Evolutionary conservation across 495 filamentous ascomycete species (phyloP).

Genomic region (Evansstolkia leycettana): DNA sequence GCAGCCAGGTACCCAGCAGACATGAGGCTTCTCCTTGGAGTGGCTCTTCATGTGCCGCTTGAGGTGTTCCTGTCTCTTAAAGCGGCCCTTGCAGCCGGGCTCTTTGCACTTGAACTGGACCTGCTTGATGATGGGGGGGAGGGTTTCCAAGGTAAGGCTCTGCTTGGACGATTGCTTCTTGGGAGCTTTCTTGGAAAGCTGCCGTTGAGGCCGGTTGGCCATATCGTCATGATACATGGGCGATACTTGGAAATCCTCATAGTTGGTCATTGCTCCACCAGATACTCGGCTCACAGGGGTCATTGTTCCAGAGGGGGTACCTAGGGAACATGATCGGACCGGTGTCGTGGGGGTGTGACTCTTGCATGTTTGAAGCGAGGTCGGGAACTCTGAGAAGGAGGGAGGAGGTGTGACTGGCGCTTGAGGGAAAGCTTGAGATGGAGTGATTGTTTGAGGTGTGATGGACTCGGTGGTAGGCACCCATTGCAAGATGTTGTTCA

Average conservation of each 20-base stretch:
- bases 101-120: slow-evolving; percentile 38
- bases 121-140: slow-evolving; percentile 29
- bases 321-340: slow-evolving; percentile 27
- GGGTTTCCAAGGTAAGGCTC: slow-evolving; percentile 27
- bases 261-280: slow-evolving; percentile 20
- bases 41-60: slow-evolving; percentile 52
- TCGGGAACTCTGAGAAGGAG: slow-evolving; percentile 30
- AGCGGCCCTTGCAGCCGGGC: slow-evolving; percentile 34
- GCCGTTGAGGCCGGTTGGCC: slow-evolving; percentile 21
- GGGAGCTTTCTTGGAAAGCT: slow-evolving; percentile 21
- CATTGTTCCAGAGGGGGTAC: slow-evolving; percentile 24
- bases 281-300: slow-evolving; percentile 30
- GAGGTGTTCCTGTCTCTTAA: slow-evolving; percentile 52
- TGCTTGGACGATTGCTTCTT: slow-evolving; percentile 29
- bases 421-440: slow-evolving; percentile 19
- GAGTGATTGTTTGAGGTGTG: slow-evolving; percentile 28
- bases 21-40: slow-evolving; percentile 41
- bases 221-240: slow-evolving; percentile 23
- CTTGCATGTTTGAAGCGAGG: slow-evolving; percentile 24
- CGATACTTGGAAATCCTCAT: slow-evolving; percentile 27
- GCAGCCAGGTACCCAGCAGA: slow-evolving; percentile 35
- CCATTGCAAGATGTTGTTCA: slow-evolving; percentile 31
- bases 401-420: slow-evolving; percentile 29
- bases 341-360: slow-evolving; percentile 31
- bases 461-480: slow-evolving; percentile 27